Evolutionary conservation across 805 yeast genomes (phyloP), one percentile per base, ranked within the genome.

Genomic region (Spathaspora passalidarum): DNA sequence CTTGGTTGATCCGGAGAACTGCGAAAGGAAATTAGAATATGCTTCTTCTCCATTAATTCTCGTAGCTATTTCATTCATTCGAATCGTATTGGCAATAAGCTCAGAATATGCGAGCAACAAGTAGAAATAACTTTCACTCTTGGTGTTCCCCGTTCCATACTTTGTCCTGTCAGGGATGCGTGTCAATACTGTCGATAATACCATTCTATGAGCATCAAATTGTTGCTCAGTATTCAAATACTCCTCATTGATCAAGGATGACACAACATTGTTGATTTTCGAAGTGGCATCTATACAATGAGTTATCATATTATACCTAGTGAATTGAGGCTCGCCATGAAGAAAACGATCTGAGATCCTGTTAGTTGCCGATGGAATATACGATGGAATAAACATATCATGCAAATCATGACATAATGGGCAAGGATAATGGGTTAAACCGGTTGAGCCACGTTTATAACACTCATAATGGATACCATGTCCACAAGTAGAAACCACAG

Each of bases 11-110:
- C 56, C 57, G 2, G 72, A 60, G 7, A 68, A 54, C 6, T 53
- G 51, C 9, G 52, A 50, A 9, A 68, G 44, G 42, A 68, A 68
- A 8, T 49, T 45, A 5, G 52, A 42, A 32, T 57, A 58, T 13
- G 63, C 56, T 11, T 49, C 49, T 7, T 40, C 46, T 1, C 70
- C 74, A 14, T 75, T 73, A n/a, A 75, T 57, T 56, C 91, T 72
- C 1, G 82, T 70, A 0, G 83, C 55, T 18, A 84, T 76, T 54
- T 86, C 91, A 32, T 74, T 62, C 74, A 82, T 78, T 19, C 77
- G 70, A 20, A 85, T 72, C 0, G 83, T 75, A 49, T 76, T 70
- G 2, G 80, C 77, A 37, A 78, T 55, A 11, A 67, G 44, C 4
- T 51, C 49, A 1, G 71, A 58, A 5, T 62, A 36, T 11, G 53